Evolutionary conservation across 345 rosid species (phyloP), one percentile per base, ranked within the genome.

Genomic region (Syzygium grande): DNA sequence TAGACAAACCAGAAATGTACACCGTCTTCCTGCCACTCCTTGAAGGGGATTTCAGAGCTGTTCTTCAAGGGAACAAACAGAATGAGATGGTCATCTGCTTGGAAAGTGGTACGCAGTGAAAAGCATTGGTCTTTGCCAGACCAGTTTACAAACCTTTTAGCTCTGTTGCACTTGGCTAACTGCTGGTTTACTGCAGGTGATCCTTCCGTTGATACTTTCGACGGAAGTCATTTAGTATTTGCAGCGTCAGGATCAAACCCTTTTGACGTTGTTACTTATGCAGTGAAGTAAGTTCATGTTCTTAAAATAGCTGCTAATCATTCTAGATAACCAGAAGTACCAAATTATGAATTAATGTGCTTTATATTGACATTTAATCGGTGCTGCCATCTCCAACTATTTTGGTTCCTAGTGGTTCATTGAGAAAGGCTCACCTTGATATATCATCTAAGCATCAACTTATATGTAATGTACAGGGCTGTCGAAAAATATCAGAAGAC

Each of bases 11-110:
- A 17, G 89, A 52, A 15, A 86, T 87, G 78, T 92, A 91, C 77
- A 88, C 86, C n/a, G 3, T 91, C 55, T 83, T 92, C 84, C 86
- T 92, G 7, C 92, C 94, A 2, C 65, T 89, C 21, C 88, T 92
- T 22, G 94, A 92, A 84, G 88, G 90, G 11, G 55, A 88, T 52
- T 92, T 92, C 86, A 87, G 92, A 80, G 90, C 94, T 49, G 87
- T 89, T 86, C 89, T 92, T 29, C 94, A 92, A 43, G 92, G 92
- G 41, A 65, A 51, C 38, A 88, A 88, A 34, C 90, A 91, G 15
- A 87, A 92, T 38, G 56, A 88, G 56, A 54, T 92, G 34, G 92
- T 91, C 88, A 88, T 92, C 84, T 86, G 91, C 86, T 88, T 90
- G 61, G 93, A 92, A 41, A 92, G 93, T 85, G 93, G 93, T 88